A percentile compares a stretch with the other conserved stretches of the same genome.
phyloP scores from a whole-genome alignment of 768 basidiomycete genomes.

The Xerocomus spinulosus region DNA sequence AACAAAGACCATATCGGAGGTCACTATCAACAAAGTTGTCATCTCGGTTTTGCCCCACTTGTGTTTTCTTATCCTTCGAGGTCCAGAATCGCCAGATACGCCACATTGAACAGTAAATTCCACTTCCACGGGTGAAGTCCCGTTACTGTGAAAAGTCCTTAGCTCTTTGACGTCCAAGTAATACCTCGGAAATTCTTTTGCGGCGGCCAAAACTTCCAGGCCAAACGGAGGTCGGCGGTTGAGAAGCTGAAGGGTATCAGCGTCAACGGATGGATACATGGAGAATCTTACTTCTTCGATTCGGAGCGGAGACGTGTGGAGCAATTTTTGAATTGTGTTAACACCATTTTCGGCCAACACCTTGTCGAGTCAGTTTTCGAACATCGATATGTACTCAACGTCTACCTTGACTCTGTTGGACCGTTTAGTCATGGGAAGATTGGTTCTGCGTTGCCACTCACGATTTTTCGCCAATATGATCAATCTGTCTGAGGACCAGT shows the following conservation, averaged over 20 bases:
- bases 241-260: conserved; percentile 47
- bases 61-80: conserved; percentile 42
- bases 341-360: conserved; percentile 74
- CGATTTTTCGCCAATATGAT: conserved; percentile 92
- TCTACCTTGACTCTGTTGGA: conserved; percentile 23
- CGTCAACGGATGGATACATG: not conserved
- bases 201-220: conserved; percentile 55
- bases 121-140: conserved; percentile 51
- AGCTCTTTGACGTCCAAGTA: conserved; percentile 47
- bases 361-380: conserved; percentile 35
- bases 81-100: conserved; percentile 25
- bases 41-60: conserved; percentile 47
- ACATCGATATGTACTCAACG: not conserved
- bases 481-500: conserved; percentile 79
- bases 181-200: conserved; percentile 65
- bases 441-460: conserved; percentile 33
- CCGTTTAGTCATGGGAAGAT: not conserved
- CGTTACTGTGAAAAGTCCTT: conserved; percentile 38
- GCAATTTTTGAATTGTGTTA: conserved; percentile 52
- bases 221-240: conserved; percentile 77
- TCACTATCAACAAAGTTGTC: conserved; percentile 69
- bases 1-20: conserved; percentile 69
- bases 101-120: conserved; percentile 57
- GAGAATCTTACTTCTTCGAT: conserved; percentile 55
- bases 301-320: conserved; percentile 50